A percentile compares a stretch with the other conserved stretches of the same genome.
Evolutionary conservation across 2,329 filamentous ascomycete genomes (phyloP).

Genomic region (Penicillium brasilianum): DNA sequence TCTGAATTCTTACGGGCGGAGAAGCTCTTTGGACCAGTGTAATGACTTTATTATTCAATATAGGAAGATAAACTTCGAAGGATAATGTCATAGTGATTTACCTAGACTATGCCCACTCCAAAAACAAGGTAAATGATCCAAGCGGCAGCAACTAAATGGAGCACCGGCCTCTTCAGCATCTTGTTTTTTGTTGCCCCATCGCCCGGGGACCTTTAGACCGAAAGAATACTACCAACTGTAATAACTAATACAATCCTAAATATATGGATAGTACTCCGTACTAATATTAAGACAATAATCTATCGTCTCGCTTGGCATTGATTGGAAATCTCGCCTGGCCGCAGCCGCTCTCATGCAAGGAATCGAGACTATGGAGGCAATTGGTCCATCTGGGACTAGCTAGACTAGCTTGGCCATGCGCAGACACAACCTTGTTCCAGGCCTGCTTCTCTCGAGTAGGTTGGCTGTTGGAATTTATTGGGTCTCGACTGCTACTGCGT

Average conservation of each 20-base stretch:
- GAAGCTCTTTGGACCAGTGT: neutral
- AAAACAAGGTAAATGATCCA: slow-evolving; percentile 5
- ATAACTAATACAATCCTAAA: neutral
- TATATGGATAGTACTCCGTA: neutral
- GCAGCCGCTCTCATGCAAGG: slow-evolving; percentile 27
- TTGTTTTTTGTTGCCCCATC: neutral
- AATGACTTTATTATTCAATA: neutral
- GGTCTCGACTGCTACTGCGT: neutral
- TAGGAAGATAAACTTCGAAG: neutral
- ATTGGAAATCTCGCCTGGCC: slow-evolving; percentile 7
- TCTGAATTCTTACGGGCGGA: neutral
- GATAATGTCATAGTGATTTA: slow-evolving; percentile 9
- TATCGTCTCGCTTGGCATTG: neutral
- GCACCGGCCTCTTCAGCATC: slow-evolving; percentile 5
- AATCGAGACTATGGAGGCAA: slow-evolving; percentile 26
- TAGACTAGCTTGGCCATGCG: slow-evolving; percentile 12
- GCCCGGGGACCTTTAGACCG: neutral
- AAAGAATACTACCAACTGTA: neutral
- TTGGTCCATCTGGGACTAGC: slow-evolving; percentile 24
- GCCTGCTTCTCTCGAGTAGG: slow-evolving; percentile 4
- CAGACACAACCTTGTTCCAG: slow-evolving; percentile 14
- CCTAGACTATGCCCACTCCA: neutral
- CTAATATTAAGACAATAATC: slow-evolving; percentile 1
- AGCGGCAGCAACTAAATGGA: neutral
- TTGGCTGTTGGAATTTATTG: neutral